These are phyloP conservation scores for Ilyonectria sp. DNA, from an alignment of 2,329 filamentous ascomycete species.

Conservation along the genomic window DNA sequence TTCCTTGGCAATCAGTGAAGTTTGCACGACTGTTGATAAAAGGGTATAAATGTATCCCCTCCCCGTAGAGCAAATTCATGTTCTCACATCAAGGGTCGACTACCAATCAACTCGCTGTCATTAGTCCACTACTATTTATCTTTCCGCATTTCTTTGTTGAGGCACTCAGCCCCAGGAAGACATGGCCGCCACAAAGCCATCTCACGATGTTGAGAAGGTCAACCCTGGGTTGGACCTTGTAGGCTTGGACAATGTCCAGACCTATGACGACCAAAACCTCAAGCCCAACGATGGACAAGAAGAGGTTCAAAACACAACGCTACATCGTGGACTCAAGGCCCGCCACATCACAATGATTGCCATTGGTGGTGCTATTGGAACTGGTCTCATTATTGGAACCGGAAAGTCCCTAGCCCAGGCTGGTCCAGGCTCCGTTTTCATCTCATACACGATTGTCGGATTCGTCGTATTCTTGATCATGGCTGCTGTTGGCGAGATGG, in stretches of 20 bases:
- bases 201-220: background rate
- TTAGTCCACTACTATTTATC: background rate
- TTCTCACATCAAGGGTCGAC: background rate
- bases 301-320: constrained; percentile 54
- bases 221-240: background rate
- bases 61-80: background rate
- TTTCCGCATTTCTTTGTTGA: background rate
- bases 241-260: background rate
- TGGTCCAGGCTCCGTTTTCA: constrained; percentile 77
- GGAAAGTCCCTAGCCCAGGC: constrained; percentile 68
- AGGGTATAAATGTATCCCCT: background rate
- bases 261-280: background rate
- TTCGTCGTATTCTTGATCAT: constrained; percentile 85
- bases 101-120: background rate
- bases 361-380: constrained; percentile 82
- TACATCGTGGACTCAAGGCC: constrained; percentile 68
- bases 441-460: constrained; percentile 79
- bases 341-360: constrained; percentile 74
- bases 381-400: constrained; percentile 81
- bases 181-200: background rate
- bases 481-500: constrained; percentile 87
- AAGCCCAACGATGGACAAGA: background rate
- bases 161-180: background rate
- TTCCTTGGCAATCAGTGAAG: background rate
- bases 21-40: background rate